Evolutionary conservation across 2,329 filamentous ascomycete species (phyloP).

Genomic region (Madurella fahalii): DNA sequence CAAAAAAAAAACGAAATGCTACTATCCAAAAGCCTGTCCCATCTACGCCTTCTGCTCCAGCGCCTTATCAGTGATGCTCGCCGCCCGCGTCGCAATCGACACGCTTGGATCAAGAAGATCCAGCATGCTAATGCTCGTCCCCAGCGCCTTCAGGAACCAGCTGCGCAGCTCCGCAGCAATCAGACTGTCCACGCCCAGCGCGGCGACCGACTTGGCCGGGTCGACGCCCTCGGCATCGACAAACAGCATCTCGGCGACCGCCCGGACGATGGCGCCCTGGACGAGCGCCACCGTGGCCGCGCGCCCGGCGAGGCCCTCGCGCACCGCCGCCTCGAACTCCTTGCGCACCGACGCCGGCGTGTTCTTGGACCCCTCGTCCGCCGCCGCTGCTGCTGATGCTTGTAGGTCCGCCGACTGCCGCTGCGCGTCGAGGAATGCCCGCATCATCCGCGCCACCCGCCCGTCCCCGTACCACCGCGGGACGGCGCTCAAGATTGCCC

Average conservation of each 20-base stretch:
- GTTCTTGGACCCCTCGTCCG: neutral
- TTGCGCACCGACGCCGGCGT: constrained; percentile 6
- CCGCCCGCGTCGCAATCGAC: neutral
- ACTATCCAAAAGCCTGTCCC: neutral
- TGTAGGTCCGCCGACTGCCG: neutral
- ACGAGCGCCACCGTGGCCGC: constrained; percentile 7
- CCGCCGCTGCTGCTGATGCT: neutral
- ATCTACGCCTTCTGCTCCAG: neutral
- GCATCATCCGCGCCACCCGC: constrained; percentile 27
- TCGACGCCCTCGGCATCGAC: constrained; percentile 22
- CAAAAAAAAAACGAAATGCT: neutral
- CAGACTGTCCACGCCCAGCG: constrained; percentile 29
- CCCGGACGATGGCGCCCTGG: constrained; percentile 8
- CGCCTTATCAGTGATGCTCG: constrained; percentile 1
- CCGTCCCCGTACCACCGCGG: constrained; percentile 27
- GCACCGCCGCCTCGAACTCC: neutral
- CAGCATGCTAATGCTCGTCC: constrained; percentile 22
- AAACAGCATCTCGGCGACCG: constrained; percentile 25
- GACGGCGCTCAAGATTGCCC: too few species aligned
- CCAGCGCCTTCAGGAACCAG: constrained; percentile 24
- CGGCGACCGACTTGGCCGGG: constrained; percentile 18
- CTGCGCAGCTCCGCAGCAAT: constrained; percentile 30
- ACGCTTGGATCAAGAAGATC: constrained; percentile 4
- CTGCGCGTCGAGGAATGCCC: constrained; percentile 27
- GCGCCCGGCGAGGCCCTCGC: constrained; percentile 6